phyloP scores from a whole-genome alignment of 306 rosid genomes.

The Hippophae tibetana region DNA sequence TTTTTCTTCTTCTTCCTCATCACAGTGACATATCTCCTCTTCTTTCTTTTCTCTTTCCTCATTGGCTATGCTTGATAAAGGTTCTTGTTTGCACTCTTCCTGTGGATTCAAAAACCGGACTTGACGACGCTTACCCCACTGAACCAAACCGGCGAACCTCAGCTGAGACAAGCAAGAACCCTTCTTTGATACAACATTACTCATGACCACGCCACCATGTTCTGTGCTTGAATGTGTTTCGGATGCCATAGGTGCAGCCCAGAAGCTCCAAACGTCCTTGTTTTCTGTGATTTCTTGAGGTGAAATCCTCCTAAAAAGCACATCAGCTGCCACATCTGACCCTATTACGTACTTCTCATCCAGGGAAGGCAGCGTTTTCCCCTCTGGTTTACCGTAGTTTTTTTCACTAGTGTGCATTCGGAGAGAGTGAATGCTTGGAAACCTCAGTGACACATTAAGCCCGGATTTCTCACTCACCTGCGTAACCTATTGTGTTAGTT shows the following conservation, averaged over 20 bases:
- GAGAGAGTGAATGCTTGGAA: slow-evolving; percentile 62
- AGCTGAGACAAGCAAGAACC: slow-evolving; percentile 61
- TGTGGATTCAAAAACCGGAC: slow-evolving; percentile 51
- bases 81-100: slow-evolving; percentile 30
- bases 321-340: slow-evolving; percentile 36
- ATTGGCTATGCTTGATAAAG: slow-evolving; percentile 15
- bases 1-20: slow-evolving; percentile 1
- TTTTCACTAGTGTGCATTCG: slow-evolving; percentile 36
- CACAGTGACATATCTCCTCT: slow-evolving; percentile 1
- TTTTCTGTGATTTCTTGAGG: slow-evolving; percentile 32
- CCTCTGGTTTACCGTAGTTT: slow-evolving; percentile 23
- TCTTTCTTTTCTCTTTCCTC: background rate
- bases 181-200: slow-evolving; percentile 29
- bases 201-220: slow-evolving; percentile 11
- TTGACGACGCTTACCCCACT: slow-evolving; percentile 73
- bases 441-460: slow-evolving; percentile 44
- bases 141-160: slow-evolving; percentile 50
- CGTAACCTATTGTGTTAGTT: background rate
- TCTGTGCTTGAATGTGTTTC: slow-evolving; percentile 17
- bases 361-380: slow-evolving; percentile 48
- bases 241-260: slow-evolving; percentile 31
- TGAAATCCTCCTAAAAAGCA: slow-evolving; percentile 43
- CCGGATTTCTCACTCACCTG: slow-evolving; percentile 52
- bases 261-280: slow-evolving; percentile 53
- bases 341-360: slow-evolving; percentile 53